Conservation (phyloP, 1,284 basidiomycete species). For the Heterobasidion occidentale region DNA sequence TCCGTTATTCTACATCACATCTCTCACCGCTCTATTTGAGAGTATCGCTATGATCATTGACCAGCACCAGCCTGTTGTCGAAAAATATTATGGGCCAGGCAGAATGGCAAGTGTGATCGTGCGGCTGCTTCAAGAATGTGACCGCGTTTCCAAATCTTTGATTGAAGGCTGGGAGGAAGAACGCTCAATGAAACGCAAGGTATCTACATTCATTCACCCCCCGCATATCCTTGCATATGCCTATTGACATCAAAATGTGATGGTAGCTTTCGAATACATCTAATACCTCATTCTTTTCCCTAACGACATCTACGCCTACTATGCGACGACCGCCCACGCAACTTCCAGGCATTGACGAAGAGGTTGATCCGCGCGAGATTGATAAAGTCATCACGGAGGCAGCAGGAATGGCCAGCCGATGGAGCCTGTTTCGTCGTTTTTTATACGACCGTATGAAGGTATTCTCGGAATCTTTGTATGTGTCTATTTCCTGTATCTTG, state of each 20-base stretch:
- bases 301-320: constrained; percentile 19
- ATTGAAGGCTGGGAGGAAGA: constrained; percentile 90
- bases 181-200: constrained; percentile 67
- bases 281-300: constrained; percentile 11
- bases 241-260: background rate
- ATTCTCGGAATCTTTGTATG: constrained; percentile 3
- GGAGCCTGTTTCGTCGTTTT: constrained; percentile 89
- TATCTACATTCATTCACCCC: constrained; percentile 16
- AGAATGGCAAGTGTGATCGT: constrained; percentile 81
- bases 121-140: constrained; percentile 79
- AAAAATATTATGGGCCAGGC: constrained; percentile 90
- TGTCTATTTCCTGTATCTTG: background rate
- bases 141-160: constrained; percentile 72
- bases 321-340: constrained; percentile 30
- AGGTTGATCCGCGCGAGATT: constrained; percentile 83
- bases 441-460: constrained; percentile 67
- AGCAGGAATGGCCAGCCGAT: constrained; percentile 84
- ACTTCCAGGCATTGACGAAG: constrained; percentile 43
- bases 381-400: constrained; percentile 85
- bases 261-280: constrained; percentile 23
- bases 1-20: constrained; percentile 81
- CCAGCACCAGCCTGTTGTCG: constrained; percentile 95
- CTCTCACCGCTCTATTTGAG: constrained; percentile 88
- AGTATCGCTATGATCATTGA: constrained; percentile 94
- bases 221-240: background rate